These are phyloP conservation scores for Ricinus communis DNA, from an alignment of 345 rosid genomes.

Conservation along the genomic window DNA sequence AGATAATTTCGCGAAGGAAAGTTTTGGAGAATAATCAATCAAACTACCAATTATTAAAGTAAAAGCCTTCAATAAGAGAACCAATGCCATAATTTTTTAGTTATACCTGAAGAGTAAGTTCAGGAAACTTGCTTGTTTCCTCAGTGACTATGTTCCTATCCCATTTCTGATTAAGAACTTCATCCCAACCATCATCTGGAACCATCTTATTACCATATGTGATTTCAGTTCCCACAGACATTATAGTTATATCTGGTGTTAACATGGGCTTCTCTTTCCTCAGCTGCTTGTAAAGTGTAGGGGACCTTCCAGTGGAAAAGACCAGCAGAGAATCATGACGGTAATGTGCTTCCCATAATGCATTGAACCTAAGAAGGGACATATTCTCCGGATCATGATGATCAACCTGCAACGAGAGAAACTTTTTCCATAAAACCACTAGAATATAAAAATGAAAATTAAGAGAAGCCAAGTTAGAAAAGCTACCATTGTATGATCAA, in stretches of 20 bases:
- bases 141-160: slow-evolving; percentile 63
- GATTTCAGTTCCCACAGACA: slow-evolving; percentile 99
- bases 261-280: slow-evolving; percentile 72
- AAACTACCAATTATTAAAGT: neutral
- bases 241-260: slow-evolving; percentile 90
- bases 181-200: slow-evolving; percentile 93
- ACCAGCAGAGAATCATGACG: slow-evolving; percentile 75
- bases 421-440: slow-evolving; percentile 9
- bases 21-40: neutral
- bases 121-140: slow-evolving; percentile 77
- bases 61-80: slow-evolving; percentile 5
- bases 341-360: slow-evolving; percentile 81
- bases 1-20: neutral
- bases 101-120: slow-evolving; percentile 85
- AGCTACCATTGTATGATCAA: slow-evolving; percentile 90
- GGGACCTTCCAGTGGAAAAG: slow-evolving; percentile 82
- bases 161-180: slow-evolving; percentile 80
- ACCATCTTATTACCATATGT: slow-evolving; percentile 82
- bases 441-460: neutral
- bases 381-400: slow-evolving; percentile 82
- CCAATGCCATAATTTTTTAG: neutral
- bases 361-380: slow-evolving; percentile 73
- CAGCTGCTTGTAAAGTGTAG: slow-evolving; percentile 47
- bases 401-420: slow-evolving; percentile 62
- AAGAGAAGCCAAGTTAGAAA: neutral